Conservation (phyloP, 768 basidiomycete species). For the Amanita polypyramis region DNA sequence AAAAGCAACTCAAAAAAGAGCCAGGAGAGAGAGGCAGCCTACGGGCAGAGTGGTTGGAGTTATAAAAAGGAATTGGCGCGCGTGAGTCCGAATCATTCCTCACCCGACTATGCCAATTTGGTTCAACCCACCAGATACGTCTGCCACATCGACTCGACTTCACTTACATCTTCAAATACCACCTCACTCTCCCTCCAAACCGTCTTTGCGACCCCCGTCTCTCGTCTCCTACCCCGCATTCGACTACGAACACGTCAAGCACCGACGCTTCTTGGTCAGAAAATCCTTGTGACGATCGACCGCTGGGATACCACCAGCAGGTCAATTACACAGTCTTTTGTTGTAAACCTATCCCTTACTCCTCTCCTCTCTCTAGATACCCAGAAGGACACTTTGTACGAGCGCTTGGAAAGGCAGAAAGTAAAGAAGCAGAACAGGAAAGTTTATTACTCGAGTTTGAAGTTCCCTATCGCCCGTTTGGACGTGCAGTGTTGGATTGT, state of each 20-base stretch:
- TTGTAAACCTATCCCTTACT: neutral
- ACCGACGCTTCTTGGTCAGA: slow-evolving; percentile 77
- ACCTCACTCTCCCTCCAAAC: slow-evolving; percentile 83
- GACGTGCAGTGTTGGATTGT: slow-evolving; percentile 89
- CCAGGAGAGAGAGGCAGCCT: slow-evolving; percentile 67
- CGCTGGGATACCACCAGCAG: slow-evolving; percentile 80
- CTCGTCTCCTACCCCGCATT: slow-evolving; percentile 85
- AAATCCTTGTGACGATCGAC: slow-evolving; percentile 94
- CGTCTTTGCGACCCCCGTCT: slow-evolving; percentile 90
- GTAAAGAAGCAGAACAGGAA: slow-evolving; percentile 95
- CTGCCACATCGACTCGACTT: slow-evolving; percentile 88
- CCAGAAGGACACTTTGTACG: slow-evolving; percentile 97
- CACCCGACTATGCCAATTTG: neutral
- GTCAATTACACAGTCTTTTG: neutral
- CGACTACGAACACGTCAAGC: slow-evolving; percentile 93
- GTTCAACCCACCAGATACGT: slow-evolving; percentile 51
- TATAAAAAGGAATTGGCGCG: slow-evolving; percentile 92
- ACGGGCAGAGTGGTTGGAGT: slow-evolving; percentile 89
- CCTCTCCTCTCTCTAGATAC: slow-evolving; percentile 28
- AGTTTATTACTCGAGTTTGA: slow-evolving; percentile 90
- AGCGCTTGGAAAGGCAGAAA: slow-evolving; percentile 81
- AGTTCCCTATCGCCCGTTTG: slow-evolving; percentile 92
- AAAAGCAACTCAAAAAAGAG: slow-evolving; percentile 15
- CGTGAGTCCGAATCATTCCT: slow-evolving; percentile 40
- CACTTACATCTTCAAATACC: slow-evolving; percentile 65